Evolutionary conservation across 139 green algal species (phyloP).

Genomic region (Penium margaritaceum): DNA sequence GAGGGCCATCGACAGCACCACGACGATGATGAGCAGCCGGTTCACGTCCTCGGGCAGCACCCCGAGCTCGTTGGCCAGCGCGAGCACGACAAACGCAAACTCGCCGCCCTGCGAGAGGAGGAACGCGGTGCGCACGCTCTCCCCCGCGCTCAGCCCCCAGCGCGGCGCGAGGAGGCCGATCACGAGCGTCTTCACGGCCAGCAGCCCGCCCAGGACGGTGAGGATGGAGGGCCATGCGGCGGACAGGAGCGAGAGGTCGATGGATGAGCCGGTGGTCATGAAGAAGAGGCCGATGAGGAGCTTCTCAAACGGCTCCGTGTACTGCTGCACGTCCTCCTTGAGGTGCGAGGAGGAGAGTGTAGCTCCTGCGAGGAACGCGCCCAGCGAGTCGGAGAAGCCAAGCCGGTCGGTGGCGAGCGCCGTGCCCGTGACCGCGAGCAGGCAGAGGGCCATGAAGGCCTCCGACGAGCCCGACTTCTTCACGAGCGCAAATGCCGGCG

Average conservation of each 20-base stretch:
- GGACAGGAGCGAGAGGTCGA: slow-evolving; percentile 61
- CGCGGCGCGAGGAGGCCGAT: slow-evolving; percentile 59
- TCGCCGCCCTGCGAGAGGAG: slow-evolving; percentile 79
- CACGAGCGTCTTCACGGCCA: slow-evolving; percentile 73
- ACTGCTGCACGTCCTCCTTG: slow-evolving; percentile 70
- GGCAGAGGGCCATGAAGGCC: slow-evolving; percentile 84
- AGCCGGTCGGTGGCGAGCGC: slow-evolving; percentile 70
- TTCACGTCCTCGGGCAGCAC: slow-evolving; percentile 73
- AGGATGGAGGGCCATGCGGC: slow-evolving; percentile 59
- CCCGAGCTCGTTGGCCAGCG: slow-evolving; percentile 43
- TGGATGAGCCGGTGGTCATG: slow-evolving; percentile 64
- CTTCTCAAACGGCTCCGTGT: slow-evolving; percentile 82
- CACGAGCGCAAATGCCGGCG: slow-evolving; percentile 17
- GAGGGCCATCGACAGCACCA: slow-evolving; percentile 81
- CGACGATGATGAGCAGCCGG: slow-evolving; percentile 76
- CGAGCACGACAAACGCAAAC: slow-evolving; percentile 92
- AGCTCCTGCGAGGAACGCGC: slow-evolving; percentile 73
- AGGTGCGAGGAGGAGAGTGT: slow-evolving; percentile 81
- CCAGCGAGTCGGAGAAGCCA: slow-evolving; percentile 74
- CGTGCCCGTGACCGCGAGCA: slow-evolving; percentile 83
- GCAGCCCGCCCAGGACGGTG: slow-evolving; percentile 61
- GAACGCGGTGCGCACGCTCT: slow-evolving; percentile 71
- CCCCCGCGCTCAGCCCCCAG: slow-evolving; percentile 66
- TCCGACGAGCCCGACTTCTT: slow-evolving; percentile 57
- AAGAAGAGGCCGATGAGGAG: slow-evolving; percentile 91